Conservation (phyloP, 768 basidiomycete species). For the Lactifluus echinatus region DNA sequence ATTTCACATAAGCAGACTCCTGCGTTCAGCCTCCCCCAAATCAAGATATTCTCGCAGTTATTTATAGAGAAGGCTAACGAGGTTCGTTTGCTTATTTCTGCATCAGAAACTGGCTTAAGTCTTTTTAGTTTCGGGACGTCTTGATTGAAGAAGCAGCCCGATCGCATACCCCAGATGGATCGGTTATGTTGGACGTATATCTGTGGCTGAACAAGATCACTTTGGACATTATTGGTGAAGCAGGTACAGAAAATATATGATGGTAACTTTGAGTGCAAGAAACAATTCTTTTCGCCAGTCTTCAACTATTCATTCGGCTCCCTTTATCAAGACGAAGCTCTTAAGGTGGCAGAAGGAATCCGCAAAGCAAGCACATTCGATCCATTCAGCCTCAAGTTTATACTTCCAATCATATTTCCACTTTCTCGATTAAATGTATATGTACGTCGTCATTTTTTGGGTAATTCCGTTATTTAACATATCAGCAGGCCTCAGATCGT, state of each 20-base stretch:
- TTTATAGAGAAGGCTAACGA: slow-evolving; percentile 17
- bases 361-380: slow-evolving; percentile 4
- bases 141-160: neutral
- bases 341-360: slow-evolving; percentile 4
- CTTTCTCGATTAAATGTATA: slow-evolving; percentile 4
- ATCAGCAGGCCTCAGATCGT: slow-evolving; percentile 6
- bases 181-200: neutral
- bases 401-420: slow-evolving; percentile 4
- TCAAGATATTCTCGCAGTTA: slow-evolving; percentile 2
- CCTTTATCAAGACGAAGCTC: neutral
- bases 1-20: slow-evolving; percentile 3
- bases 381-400: slow-evolving; percentile 8
- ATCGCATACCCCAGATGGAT: slow-evolving; percentile 1
- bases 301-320: slow-evolving; percentile 15
- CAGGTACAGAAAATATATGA: slow-evolving; percentile 1
- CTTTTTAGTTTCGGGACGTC: slow-evolving; percentile 4
- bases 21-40: slow-evolving; percentile 11
- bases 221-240: slow-evolving; percentile 12
- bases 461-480: neutral
- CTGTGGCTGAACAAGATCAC: slow-evolving; percentile 14
- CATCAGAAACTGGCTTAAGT: neutral
- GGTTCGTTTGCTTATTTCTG: neutral
- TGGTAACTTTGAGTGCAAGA: neutral
- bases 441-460: slow-evolving; percentile 1
- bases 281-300: neutral